Percentiles rank a stretch among this genome's conserved stretches.
Evolutionary conservation across 2,329 filamentous ascomycete species (phyloP).

Genomic region (Beauveria sp.): DNA sequence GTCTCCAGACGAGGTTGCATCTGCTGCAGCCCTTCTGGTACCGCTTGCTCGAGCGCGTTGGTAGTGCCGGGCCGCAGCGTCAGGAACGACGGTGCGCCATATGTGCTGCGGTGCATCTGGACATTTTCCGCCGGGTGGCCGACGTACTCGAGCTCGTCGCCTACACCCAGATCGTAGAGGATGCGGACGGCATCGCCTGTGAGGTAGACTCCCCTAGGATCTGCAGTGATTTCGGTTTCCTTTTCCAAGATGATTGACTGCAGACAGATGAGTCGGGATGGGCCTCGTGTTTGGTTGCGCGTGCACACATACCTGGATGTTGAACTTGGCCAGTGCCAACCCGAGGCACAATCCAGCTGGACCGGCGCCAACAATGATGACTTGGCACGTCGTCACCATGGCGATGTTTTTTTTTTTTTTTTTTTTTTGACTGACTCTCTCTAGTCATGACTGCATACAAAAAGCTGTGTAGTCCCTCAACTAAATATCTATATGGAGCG

Average conservation of each 20-base stretch:
- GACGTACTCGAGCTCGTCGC: conserved; percentile 12
- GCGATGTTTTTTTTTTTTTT: neutral
- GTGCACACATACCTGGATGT: neutral
- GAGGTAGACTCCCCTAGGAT: conserved; percentile 24
- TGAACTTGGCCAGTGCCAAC: neutral
- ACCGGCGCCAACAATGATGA: neutral
- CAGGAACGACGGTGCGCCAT: neutral
- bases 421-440: too few species aligned
- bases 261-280: neutral
- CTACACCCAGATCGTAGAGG: conserved; percentile 19
- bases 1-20: conserved; percentile 12
- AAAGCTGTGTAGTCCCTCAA: neutral
- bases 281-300: neutral
- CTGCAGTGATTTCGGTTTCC: conserved; percentile 18
- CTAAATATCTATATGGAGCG: neutral
- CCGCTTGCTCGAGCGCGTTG: neutral
- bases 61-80: neutral
- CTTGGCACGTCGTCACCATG: neutral
- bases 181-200: conserved; percentile 24
- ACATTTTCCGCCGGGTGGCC: conserved; percentile 9
- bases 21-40: conserved; percentile 6
- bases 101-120: conserved; percentile 17
- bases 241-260: conserved; percentile 21
- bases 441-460: neutral
- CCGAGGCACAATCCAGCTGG: neutral